Base-by-base conservation (phyloP, 805 yeast species). In the Nakazawaea wickerhamii region DNA sequence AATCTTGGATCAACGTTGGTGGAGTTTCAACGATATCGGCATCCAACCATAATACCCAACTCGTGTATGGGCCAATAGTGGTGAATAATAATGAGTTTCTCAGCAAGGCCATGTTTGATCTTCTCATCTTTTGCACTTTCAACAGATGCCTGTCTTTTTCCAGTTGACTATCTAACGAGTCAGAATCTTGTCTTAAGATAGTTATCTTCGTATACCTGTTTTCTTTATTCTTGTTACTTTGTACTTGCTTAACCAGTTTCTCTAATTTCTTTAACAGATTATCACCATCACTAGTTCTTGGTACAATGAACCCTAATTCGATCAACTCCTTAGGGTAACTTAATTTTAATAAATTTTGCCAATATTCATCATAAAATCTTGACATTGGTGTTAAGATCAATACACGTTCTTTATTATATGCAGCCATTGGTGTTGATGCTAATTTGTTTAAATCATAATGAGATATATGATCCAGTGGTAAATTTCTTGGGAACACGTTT, bases 21-120 rank as follows among this genome's bases (percentile, higher is more conserved):
- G 96, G 95, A 4, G 96, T 77, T 63, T 93, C 99, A 26, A 90
- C 75, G 34, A 93, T 82, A 63, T 93, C 99, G 2, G 95, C 82
- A 63, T 93, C 99, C 51, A 93, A 68, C 99, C 99, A 93, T 40
- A 93, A 67, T 15, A 91, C 84, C 99, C 99, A 93, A 18, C 95
- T 79, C 2, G 95, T 89, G 52, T 84, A 77, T 17, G 97, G 95
- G 3, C 89, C 84, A 36, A 93, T 67, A 1, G 97, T 79, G 8
- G 97, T 84, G 65, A 89, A 88, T 38, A 93, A 70, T 45, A 93
- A 68, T 30, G 96, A 89, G 68, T 93, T 93, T 59, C 99, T 74
- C 3, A 98, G 96, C 50, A 88, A 68, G 2, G 97, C 95, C 98
- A 93, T 91, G 55, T 81, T 79, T 4, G 84, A 62, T 52, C 99